phyloP scores from a whole-genome alignment of 2,329 filamentous ascomycete species.

The Aspergillus texensis region DNA sequence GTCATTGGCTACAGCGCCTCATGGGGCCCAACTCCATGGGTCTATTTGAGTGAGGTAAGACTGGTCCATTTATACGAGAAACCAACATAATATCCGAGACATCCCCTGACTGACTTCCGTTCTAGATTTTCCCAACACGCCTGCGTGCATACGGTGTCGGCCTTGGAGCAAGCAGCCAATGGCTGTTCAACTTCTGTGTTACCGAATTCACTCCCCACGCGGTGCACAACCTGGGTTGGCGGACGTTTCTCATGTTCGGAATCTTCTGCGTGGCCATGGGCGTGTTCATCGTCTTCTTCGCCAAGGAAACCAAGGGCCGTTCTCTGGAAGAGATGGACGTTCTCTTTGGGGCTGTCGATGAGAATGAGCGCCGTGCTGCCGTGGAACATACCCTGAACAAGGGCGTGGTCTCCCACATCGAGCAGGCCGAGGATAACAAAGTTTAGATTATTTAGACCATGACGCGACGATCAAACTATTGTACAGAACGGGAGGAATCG shows the following conservation, averaged over 20 bases:
- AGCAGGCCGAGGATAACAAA: conserved; percentile 20
- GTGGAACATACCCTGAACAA: conserved; percentile 32
- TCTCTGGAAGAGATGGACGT: conserved; percentile 45
- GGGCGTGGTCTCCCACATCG: conserved; percentile 25
- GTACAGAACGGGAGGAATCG: not conserved
- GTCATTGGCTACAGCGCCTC: conserved; percentile 31
- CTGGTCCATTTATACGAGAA: not conserved
- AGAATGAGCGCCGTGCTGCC: conserved; percentile 25
- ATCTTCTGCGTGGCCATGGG: conserved; percentile 42
- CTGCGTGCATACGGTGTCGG: conserved; percentile 45
- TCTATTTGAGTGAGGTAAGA: conserved; percentile 37
- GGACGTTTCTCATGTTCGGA: conserved; percentile 47
- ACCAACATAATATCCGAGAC: not conserved
- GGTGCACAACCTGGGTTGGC: conserved; percentile 42
- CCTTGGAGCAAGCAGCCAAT: conserved; percentile 41
- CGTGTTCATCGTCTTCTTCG: conserved; percentile 37
- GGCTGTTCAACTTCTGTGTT: conserved; percentile 48
- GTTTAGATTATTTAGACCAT: not conserved
- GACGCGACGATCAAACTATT: not conserved
- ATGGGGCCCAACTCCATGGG: conserved; percentile 37
- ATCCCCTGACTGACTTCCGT: not conserved
- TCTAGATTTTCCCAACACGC: conserved; percentile 43
- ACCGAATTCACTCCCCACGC: conserved; percentile 45
- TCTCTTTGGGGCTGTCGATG: conserved; percentile 32
- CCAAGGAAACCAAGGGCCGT: conserved; percentile 44